Base-by-base conservation (phyloP, 164 flowering plant species). In the Liquidambar formosana region DNA sequence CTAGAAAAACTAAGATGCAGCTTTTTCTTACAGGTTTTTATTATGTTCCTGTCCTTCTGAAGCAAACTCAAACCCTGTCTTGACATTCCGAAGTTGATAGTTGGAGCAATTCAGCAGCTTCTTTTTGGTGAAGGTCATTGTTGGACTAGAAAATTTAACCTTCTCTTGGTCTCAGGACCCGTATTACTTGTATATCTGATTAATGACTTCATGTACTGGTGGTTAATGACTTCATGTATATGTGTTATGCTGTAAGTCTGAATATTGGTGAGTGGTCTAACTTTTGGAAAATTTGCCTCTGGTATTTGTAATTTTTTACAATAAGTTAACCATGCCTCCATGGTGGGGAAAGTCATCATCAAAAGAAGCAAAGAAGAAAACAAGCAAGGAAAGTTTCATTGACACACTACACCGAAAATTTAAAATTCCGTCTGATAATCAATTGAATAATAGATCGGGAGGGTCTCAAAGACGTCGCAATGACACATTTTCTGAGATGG, bases 301-400 rank as follows among this genome's bases (percentile, higher is more conserved):
- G 57, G 16, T 68, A n/a, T 63, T 27, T 19, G n/a, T 65, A 58
- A 61, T 46, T 45, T 22, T 66, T 63, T 49, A 48, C 54, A 68
- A 45, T 19, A 65, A 60, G 67, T 15, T 60, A 77, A 75, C 60
- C 46, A 88, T 88, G 92, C 92, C 86, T 78, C 66, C 94, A 61
- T 90, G 95, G 95, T 94, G 97, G 96, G 81, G 88, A 10, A 94
- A 84, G 73, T 85, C 96, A 57, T 89, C 95, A 67, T 92, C 98
- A 59, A 94, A 94, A 80, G 96, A 89, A 69, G 80, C 83, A 22
- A 94, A 92, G 82, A 92, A 91, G 84, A 94, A 89, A 80, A 21
- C 86, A 45, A 80, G 65, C 71, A 89, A 86, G 78, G 99, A 88
- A 70, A 84, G 89, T 76, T 76, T 91, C 61, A 72, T 90, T 51